Evolutionary conservation across 441 rosid species (phyloP).

Genomic region (Pelargonium citronellum): DNA sequence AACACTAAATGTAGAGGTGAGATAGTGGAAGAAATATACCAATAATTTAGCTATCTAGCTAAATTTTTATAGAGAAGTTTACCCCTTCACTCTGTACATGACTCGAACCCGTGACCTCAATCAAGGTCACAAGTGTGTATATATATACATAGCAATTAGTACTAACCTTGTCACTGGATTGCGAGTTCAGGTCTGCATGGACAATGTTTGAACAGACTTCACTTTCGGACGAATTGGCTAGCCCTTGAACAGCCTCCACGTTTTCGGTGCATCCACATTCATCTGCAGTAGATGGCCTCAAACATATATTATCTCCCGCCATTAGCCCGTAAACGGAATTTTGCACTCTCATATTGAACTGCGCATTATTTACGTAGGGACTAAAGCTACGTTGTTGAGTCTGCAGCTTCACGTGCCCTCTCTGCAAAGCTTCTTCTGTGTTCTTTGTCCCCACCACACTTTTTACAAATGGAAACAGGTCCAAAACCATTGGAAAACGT

Average conservation of each 20-base stretch:
- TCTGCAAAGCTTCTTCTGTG: constrained; percentile 23
- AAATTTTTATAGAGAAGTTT: no score
- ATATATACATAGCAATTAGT: background rate
- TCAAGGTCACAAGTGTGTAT: no score
- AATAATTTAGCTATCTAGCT: no score
- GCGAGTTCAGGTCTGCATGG: constrained; percentile 15
- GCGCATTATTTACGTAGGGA: constrained; percentile 21
- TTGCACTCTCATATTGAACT: constrained; percentile 22
- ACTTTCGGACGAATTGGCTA: constrained; percentile 15
- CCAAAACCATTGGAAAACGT: constrained; percentile 54
- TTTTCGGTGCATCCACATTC: constrained; percentile 21
- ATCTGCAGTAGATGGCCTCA: constrained; percentile 24
- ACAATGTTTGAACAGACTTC: constrained; percentile 15
- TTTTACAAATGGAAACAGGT: constrained; percentile 47
- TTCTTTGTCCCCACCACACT: constrained; percentile 36
- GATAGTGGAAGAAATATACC: no score
- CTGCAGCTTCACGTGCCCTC: constrained; percentile 29
- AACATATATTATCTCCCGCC: constrained; percentile 13
- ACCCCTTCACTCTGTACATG: no score
- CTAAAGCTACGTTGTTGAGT: constrained; percentile 27
- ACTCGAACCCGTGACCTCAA: no score
- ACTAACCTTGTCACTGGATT: constrained; percentile 37
- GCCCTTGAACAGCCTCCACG: constrained; percentile 19
- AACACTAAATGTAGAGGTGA: no score
- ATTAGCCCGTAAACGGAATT: constrained; percentile 22